Conservation (phyloP, 2,329 filamentous ascomycete species). For the Ustulina deusta region DNA sequence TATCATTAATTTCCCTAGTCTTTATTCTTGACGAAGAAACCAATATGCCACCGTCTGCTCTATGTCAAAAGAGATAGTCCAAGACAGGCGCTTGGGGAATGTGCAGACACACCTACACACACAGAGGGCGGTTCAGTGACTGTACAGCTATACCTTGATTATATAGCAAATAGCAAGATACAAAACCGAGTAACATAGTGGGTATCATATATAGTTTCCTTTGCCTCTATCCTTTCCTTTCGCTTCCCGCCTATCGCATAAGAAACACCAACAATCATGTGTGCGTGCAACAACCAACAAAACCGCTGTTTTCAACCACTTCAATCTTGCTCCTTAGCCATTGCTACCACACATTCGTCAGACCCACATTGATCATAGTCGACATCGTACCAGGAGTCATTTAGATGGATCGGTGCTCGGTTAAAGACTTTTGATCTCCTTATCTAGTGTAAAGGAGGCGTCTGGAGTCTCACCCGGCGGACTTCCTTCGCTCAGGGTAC, state of each 20-base stretch:
- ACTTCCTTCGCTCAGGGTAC: conserved; percentile 15
- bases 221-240: not conserved
- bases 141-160: not conserved
- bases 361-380: not conserved
- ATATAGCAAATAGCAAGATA: conserved; percentile 16
- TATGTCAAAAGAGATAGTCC: not conserved
- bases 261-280: conserved; percentile 7
- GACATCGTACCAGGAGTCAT: not conserved
- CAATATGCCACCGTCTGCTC: not conserved
- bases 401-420: not conserved
- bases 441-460: conserved; percentile 2
- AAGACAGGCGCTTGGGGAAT: not conserved
- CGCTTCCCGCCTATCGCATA: not conserved
- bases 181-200: conserved; percentile 16
- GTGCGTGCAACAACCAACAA: not conserved
- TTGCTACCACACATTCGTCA: not conserved
- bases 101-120: not conserved
- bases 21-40: not conserved
- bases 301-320: conserved; percentile 1
- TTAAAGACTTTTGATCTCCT: conserved; percentile 17
- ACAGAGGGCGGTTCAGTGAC: not conserved
- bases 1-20: not conserved
- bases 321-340: not conserved
- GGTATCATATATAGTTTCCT: conserved; percentile 30
- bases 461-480: not conserved